phyloP scores from a whole-genome alignment of 345 rosid genomes.

The Syzygium aqueum region DNA sequence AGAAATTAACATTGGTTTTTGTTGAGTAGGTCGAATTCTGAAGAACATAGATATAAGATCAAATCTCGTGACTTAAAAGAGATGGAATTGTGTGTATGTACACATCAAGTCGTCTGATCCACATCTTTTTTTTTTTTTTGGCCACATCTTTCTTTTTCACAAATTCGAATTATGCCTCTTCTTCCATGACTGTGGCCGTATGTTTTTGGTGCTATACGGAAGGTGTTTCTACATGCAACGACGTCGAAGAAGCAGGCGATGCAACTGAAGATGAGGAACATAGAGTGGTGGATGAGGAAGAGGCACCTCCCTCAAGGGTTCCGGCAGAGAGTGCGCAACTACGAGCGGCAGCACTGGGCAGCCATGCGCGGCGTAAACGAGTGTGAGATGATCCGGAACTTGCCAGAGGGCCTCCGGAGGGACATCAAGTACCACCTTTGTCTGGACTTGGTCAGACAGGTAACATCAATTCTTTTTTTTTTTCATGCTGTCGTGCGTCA shows the following conservation, averaged over 20 bases:
- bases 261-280: slow-evolving; percentile 95
- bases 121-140: not conserved
- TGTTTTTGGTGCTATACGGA: not conserved
- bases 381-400: slow-evolving; percentile 74
- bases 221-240: slow-evolving; percentile 88
- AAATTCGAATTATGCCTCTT: not conserved
- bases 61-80: not conserved
- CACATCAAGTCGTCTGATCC: not conserved
- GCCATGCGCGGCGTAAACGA: slow-evolving; percentile 97
- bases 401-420: slow-evolving; percentile 88
- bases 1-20: not conserved
- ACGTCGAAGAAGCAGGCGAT: slow-evolving; percentile 96
- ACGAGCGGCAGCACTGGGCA: slow-evolving; percentile 92
- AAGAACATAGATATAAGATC: not conserved
- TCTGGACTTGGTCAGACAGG: slow-evolving; percentile 89
- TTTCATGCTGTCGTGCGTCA: not conserved
- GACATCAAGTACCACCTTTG: slow-evolving; percentile 97
- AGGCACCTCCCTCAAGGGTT: slow-evolving; percentile 72
- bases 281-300: slow-evolving; percentile 99
- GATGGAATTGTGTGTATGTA: not conserved
- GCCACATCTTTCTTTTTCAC: not conserved
- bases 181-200: not conserved
- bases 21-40: not conserved
- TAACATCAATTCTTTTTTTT: slow-evolving; percentile 1
- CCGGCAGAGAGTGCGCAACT: slow-evolving; percentile 83